A percentile compares a stretch with the other conserved stretches of the same genome.
Evolutionary conservation across 805 yeast species (phyloP).

Genomic region (Lipomyces spencermartinsiae): DNA sequence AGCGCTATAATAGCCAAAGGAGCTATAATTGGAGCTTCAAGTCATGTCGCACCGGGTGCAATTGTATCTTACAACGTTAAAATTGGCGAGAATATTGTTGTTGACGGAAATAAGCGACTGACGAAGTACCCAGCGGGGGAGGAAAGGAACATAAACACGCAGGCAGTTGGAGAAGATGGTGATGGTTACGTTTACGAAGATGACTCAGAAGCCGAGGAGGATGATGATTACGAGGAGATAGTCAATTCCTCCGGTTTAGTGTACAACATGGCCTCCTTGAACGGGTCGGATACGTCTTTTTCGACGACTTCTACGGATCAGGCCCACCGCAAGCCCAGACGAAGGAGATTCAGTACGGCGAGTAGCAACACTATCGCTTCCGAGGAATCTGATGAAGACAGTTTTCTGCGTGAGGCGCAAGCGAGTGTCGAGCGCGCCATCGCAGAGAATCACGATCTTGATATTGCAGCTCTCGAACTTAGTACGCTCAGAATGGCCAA

Average conservation of each 20-base stretch:
- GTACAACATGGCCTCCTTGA: conserved; percentile 33
- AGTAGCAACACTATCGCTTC: conserved; percentile 34
- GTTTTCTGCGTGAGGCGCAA: conserved; percentile 67
- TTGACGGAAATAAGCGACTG: conserved; percentile 32
- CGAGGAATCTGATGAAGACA: conserved; percentile 36
- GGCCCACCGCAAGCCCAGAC: conserved; percentile 16
- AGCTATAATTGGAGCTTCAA: conserved; percentile 61
- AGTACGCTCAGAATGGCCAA: conserved; percentile 96
- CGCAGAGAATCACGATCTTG: conserved; percentile 89
- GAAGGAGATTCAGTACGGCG: conserved; percentile 35
- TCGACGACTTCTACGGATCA: conserved; percentile 15
- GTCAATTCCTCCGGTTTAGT: conserved; percentile 38
- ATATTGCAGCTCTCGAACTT: conserved; percentile 89
- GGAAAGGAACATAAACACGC: conserved; percentile 30
- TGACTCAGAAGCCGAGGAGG: conserved; percentile 58
- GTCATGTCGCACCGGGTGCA: conserved; percentile 67
- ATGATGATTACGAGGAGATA: conserved; percentile 47
- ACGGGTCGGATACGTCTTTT: conserved; percentile 35
- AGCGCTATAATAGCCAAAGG: conserved; percentile 75
- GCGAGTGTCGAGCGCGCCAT: conserved; percentile 93
- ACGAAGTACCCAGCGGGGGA: conserved; percentile 34
- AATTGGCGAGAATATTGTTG: conserved; percentile 28
- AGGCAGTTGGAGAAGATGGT: conserved; percentile 52
- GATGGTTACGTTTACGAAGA: conserved; percentile 44
- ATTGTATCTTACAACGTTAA: conserved; percentile 79